Evolutionary conservation across 1,284 basidiomycete genomes (phyloP).

Genomic region (Cystobasidium slooffiae): DNA sequence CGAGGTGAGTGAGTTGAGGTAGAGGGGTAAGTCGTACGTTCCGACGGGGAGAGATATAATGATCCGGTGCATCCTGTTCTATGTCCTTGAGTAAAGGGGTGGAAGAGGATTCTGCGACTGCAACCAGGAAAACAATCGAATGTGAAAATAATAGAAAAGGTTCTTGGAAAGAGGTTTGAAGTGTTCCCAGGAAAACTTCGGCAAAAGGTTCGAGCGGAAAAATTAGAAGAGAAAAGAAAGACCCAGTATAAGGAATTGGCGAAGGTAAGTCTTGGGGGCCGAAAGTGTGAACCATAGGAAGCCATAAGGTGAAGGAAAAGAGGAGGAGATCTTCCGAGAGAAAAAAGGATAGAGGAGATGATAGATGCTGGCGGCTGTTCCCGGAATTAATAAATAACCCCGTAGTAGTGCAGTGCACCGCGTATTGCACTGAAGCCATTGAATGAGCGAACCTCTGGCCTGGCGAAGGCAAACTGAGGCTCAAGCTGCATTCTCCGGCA

Average conservation of each 20-base stretch:
- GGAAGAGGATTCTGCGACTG: constrained; percentile 11
- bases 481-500: constrained; percentile 29
- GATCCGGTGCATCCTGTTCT: constrained; percentile 10
- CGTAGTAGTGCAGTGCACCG: constrained; percentile 26
- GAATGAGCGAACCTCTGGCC: constrained; percentile 36
- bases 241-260: too few relatives aligned
- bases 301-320: neutral
- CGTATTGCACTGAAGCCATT: constrained; percentile 43
- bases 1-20: neutral
- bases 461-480: constrained; percentile 26
- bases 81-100: constrained; percentile 14
- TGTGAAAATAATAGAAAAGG: too few relatives aligned
- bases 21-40: neutral
- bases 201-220: too few relatives aligned
- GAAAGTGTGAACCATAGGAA: too few relatives aligned
- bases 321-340: constrained; percentile 12
- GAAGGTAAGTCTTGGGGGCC: too few relatives aligned
- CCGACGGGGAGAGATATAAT: neutral
- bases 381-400: neutral
- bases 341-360: neutral
- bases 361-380: too few relatives aligned
- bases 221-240: too few relatives aligned
- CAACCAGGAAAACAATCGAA: too few relatives aligned
- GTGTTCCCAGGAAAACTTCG: too few relatives aligned
- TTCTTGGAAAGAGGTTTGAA: too few relatives aligned